Conservation (phyloP, 2,329 filamentous ascomycete species). For the Xylaria sp. region DNA sequence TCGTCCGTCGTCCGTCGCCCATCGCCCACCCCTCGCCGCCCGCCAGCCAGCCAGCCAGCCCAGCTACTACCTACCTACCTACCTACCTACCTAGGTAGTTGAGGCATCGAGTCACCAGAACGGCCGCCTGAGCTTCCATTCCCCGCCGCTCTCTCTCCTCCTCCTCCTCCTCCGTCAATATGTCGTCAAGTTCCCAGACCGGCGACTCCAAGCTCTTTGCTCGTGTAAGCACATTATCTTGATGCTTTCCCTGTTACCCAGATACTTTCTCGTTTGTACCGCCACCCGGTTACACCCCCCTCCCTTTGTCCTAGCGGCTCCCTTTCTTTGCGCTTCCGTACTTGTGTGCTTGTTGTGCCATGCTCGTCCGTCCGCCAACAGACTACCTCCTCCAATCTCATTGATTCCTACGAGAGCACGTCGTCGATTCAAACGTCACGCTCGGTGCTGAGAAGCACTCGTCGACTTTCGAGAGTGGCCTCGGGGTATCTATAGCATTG, state of each 20-base stretch:
- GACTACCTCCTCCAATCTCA: background rate
- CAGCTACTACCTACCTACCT: background rate
- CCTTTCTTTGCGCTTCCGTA: background rate
- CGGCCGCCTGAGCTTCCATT: conserved; percentile 41
- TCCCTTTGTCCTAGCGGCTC: conserved; percentile 6
- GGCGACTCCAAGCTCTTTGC: conserved; percentile 99
- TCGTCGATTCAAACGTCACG: background rate
- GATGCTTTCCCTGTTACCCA: conserved; percentile 13
- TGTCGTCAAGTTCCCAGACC: conserved; percentile 70
- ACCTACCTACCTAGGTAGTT: conserved; percentile 19
- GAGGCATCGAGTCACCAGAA: conserved; percentile 35
- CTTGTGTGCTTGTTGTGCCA: background rate
- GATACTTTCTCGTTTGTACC: conserved; percentile 15
- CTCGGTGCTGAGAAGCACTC: conserved; percentile 17
- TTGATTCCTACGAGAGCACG: conserved; percentile 2
- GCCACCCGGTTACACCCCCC: conserved; percentile 22
- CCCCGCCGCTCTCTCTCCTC: conserved; percentile 36
- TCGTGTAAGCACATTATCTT: conserved; percentile 72
- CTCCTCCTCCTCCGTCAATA: conserved; percentile 51
- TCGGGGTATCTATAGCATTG: background rate
- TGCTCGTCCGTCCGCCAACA: conserved; percentile 11
- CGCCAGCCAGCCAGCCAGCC: conserved; percentile 27
- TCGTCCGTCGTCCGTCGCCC: conserved; percentile 20
- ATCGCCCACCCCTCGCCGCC: background rate
- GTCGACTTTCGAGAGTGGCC: conserved; percentile 13